Base-by-base conservation (phyloP, 2,329 filamentous ascomycete species). In the Phaeophleospora eucalypticola region DNA sequence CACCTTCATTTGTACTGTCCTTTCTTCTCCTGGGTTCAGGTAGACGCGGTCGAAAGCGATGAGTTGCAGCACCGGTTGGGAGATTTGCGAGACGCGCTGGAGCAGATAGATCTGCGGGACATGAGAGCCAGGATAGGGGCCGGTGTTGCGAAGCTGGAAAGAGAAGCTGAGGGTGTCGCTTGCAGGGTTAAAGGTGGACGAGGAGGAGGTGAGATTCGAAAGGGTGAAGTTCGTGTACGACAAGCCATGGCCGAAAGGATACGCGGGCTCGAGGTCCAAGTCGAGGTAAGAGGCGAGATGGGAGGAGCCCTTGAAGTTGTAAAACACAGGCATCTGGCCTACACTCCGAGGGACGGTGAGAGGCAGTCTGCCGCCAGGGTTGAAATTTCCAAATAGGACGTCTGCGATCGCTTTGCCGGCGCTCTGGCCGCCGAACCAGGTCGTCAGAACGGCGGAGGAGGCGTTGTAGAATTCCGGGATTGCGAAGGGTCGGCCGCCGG, bases 51-150 rank as follows among this genome's bases (percentile, higher is more conserved):
- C 50, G 46, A 75, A 73, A 7, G 70, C 68, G 4, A 74, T 66
- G 3, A 75, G 63, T 52, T 75, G 71, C 46, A 64, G 69, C 1
- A 70, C 63, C 0, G 71, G 69, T 50, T 71, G 70, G 12, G 69
- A 66, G 15, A 72, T 68, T 2, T 64, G 62, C 2, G 65, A 69
- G 1, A 71, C 58, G 1, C 71, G 67, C 19, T 62, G 61, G 3
- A 75, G 55, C 4, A 68, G 55, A 47, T 75, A 75, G 3, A 72
- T 61, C 45, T 73, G 68, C 21, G 62, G 60, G 2, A 72, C 69
- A 48, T 71, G 68, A 32, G 65, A 68, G 2, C 71, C 71, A 2
- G 53, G 46, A 9, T 62, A 19, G 0, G 39, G 14, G 1, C 70
- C 70, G 1, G 43, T 64, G 40, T 73, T 73, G 19, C 45, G 59